These are phyloP conservation scores for Boletus eberwhitei DNA, from an alignment of 768 basidiomycete genomes.

Conservation along the genomic window DNA sequence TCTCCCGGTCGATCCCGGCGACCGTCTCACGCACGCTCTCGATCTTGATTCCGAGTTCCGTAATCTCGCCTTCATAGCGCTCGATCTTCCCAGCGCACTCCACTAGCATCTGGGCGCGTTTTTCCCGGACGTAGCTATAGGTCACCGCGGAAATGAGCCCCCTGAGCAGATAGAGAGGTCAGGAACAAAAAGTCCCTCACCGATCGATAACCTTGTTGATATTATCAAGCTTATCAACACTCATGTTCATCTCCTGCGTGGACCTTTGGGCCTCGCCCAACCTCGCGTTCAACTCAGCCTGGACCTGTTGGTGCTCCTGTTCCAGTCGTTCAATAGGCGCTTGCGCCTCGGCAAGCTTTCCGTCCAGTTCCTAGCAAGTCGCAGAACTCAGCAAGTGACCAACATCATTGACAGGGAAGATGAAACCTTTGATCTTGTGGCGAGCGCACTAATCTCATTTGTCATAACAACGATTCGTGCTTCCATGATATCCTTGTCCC, in stretches of 20 bases:
- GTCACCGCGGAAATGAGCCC: neutral
- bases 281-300: slow-evolving; percentile 48
- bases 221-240: slow-evolving; percentile 56
- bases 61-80: slow-evolving; percentile 44
- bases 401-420: neutral
- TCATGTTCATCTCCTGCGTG: slow-evolving; percentile 64
- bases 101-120: slow-evolving; percentile 54
- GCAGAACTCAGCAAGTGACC: neutral
- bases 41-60: slow-evolving; percentile 38
- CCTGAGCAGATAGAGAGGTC: neutral
- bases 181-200: slow-evolving; percentile 33
- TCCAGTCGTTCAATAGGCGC: slow-evolving; percentile 65
- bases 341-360: slow-evolving; percentile 55
- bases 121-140: slow-evolving; percentile 72
- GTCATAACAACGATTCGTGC: slow-evolving; percentile 55
- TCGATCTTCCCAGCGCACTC: slow-evolving; percentile 58
- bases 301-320: slow-evolving; percentile 45
- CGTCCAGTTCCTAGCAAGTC: slow-evolving; percentile 55
- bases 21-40: slow-evolving; percentile 44
- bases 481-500: slow-evolving; percentile 56
- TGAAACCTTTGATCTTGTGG: slow-evolving; percentile 49
- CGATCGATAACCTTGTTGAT: slow-evolving; percentile 63
- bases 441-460: slow-evolving; percentile 48
- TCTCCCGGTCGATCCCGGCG: slow-evolving; percentile 67
- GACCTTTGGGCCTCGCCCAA: slow-evolving; percentile 50